Conservation (phyloP, 306 rosid genomes). For the Alnus glutinosa region DNA sequence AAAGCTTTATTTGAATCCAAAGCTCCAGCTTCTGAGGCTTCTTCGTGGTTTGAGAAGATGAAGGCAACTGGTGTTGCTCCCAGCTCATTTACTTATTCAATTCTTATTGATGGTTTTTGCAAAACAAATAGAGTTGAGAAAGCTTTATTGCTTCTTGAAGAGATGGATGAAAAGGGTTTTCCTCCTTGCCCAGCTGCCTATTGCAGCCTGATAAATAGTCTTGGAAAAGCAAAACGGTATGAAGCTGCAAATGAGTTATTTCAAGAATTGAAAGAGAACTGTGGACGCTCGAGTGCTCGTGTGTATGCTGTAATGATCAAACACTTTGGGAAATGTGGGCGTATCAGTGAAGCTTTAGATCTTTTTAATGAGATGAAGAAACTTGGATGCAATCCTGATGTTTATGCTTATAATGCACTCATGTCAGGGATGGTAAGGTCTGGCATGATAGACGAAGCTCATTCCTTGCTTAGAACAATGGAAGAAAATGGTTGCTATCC, state of each 20-base stretch:
- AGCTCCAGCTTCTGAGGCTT: constrained; percentile 63
- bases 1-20: constrained; percentile 72
- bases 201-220: constrained; percentile 91
- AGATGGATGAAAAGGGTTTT: constrained; percentile 94
- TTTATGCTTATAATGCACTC: constrained; percentile 89
- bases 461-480: constrained; percentile 71
- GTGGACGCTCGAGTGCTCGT: constrained; percentile 83
- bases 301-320: constrained; percentile 98
- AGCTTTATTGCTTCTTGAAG: constrained; percentile 92
- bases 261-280: constrained; percentile 85
- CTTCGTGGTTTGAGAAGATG: constrained; percentile 86
- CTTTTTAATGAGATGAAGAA: constrained; percentile 79
- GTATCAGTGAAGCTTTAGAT: constrained; percentile 64
- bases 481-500: constrained; percentile 76
- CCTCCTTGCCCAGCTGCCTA: constrained; percentile 97
- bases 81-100: constrained; percentile 85
- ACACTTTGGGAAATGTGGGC: constrained; percentile 86
- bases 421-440: constrained; percentile 92
- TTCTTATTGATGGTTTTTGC: constrained; percentile 89
- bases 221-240: constrained; percentile 84
- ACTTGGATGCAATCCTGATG: constrained; percentile 80
- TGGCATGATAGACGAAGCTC: constrained; percentile 73
- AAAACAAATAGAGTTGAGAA: constrained; percentile 85
- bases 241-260: constrained; percentile 93
- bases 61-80: constrained; percentile 66